These are phyloP conservation scores for Fusarium sp. DNA, from an alignment of 2,329 filamentous ascomycete genomes.

Conservation along the genomic window DNA sequence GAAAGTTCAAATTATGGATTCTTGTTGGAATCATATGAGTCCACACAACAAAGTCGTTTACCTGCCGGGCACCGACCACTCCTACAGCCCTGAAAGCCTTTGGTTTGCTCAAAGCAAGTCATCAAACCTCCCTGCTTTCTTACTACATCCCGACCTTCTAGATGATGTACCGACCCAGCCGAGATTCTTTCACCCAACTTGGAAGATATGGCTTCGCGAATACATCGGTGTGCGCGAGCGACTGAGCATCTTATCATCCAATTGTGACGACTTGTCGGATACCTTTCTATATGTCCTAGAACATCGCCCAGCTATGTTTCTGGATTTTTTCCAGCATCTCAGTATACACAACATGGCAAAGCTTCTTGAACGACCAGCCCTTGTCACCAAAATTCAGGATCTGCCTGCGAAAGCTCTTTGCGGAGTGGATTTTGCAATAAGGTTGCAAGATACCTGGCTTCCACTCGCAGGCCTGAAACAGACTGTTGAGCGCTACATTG, in stretches of 20 bases:
- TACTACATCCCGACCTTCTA: background rate
- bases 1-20: fast-evolving
- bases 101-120: background rate
- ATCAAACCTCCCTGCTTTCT: background rate
- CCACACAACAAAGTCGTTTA: conserved; percentile 5
- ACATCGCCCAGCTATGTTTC: conserved; percentile 6
- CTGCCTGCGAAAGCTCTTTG: conserved; percentile 17
- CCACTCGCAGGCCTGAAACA: conserved; percentile 1
- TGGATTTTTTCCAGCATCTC: conserved; percentile 30
- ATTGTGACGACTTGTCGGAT: conserved; percentile 1
- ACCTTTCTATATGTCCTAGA: conserved; percentile 23
- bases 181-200: background rate
- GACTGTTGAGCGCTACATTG: conserved; percentile 22
- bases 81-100: conserved; percentile 19
- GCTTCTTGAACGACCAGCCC: background rate
- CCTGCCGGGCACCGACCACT: conserved; percentile 5
- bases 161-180: background rate
- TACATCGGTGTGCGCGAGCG: conserved; percentile 12
- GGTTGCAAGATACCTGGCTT: conserved; percentile 27
- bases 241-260: conserved; percentile 15
- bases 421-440: background rate
- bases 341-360: conserved; percentile 14
- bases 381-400: conserved; percentile 3
- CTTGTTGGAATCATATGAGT: fast-evolving
- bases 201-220: conserved; percentile 21